Conservation (phyloP, 805 yeast species). For the Cyberlindnera xishuangbannaensis region DNA sequence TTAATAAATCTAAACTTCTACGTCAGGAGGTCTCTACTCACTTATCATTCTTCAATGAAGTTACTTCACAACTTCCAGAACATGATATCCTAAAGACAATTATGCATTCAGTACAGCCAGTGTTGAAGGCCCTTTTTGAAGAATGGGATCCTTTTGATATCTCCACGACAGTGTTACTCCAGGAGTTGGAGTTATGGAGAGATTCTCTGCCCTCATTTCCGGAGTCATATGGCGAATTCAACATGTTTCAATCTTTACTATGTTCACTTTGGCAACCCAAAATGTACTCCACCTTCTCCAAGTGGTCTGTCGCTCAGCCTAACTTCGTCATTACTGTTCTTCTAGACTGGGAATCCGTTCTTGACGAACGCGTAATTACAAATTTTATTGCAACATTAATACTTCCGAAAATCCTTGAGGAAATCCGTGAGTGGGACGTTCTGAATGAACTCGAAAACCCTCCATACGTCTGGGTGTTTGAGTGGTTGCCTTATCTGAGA, state of each 20-base stretch:
- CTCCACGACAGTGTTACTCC: constrained; percentile 26
- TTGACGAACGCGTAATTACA: constrained; percentile 27
- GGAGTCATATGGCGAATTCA: constrained; percentile 10
- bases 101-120: constrained; percentile 21
- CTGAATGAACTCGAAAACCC: constrained; percentile 5
- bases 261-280: constrained; percentile 32
- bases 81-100: constrained; percentile 12
- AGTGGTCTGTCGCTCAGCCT: constrained; percentile 37
- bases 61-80: background rate
- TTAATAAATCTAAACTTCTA: constrained; percentile 1
- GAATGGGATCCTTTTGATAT: constrained; percentile 35
- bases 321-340: constrained; percentile 33
- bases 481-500: constrained; percentile 31
- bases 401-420: constrained; percentile 31
- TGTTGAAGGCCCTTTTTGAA: constrained; percentile 16
- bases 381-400: constrained; percentile 29
- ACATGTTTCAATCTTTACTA: constrained; percentile 32
- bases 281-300: constrained; percentile 23
- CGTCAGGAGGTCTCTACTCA: background rate
- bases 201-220: constrained; percentile 8
- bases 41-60: background rate
- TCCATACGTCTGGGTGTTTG: constrained; percentile 31
- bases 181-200: constrained; percentile 27
- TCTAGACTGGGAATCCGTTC: constrained; percentile 35
- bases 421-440: constrained; percentile 35